Percentiles rank a stretch among this genome's conserved stretches.
Conservation (phyloP, 805 yeast species). For the Wickerhamomyces strasburgensis region DNA sequence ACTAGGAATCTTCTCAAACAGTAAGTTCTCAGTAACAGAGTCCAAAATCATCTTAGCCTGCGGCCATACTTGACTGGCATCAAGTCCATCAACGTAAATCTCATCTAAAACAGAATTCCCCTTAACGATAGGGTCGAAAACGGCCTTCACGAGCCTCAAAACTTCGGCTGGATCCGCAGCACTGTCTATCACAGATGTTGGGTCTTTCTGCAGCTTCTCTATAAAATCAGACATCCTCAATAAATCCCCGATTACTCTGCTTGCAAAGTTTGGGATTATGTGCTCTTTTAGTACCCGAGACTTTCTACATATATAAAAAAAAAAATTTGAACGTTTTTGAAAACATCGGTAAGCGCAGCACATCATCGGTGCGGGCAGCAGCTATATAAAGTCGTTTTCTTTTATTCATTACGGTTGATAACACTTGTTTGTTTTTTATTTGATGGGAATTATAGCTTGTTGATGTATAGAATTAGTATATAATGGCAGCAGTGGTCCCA, state of each 20-base stretch:
- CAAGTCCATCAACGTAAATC: constrained; percentile 78
- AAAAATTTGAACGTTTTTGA: no score
- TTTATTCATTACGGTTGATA: no score
- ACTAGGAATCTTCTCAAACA: constrained; percentile 51
- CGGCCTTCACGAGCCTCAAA: constrained; percentile 17
- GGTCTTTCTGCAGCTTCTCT: constrained; percentile 4
- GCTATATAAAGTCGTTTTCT: no score
- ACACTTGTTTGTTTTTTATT: no score
- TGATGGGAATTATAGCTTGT: no score
- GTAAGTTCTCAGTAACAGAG: constrained; percentile 60
- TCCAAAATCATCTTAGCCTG: constrained; percentile 85
- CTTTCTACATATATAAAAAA: no score
- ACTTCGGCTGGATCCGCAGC: constrained; percentile 10
- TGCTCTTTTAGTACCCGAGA: no score
- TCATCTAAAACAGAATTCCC: constrained; percentile 64
- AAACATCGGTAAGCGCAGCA: background rate
- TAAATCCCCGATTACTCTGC: no score
- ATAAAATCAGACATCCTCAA: constrained; percentile 1
- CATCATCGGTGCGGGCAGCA: background rate
- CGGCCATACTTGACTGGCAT: constrained; percentile 89
- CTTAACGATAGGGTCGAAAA: constrained; percentile 24
- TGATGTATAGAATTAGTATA: no score
- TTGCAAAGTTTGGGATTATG: background rate
- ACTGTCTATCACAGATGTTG: no score
- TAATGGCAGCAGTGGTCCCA: constrained; percentile 56